Base-by-base conservation (phyloP, 2,329 filamentous ascomycete genomes). In the Plectosphaerella plurivora region DNA sequence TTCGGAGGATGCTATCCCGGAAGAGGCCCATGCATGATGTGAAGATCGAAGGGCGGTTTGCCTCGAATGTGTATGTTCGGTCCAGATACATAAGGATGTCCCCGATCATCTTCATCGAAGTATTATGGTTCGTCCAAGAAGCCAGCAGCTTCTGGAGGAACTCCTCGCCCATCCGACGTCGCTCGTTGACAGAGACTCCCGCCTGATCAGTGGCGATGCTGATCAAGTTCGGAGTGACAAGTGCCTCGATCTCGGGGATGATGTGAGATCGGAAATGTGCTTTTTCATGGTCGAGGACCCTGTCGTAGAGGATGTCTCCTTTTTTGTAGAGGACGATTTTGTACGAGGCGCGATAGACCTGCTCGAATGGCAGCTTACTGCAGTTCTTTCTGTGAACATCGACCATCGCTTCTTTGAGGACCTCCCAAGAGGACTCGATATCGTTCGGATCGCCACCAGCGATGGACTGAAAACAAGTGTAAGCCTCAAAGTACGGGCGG, bases 41-140 rank as follows among this genome's bases (percentile, higher is more conserved):
- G 65, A 92, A 97, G 51, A 97, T 94, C 1, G 88, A 88, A 0
- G 90, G 86, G 6, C 83, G 79, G 54, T 85, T 82, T 6, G 71
- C 63, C 57, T 95, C 91, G 36, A 84, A 77, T 48, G 84, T 87
- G 63, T 89, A 91, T 25, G 92, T 86, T 48, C 91, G 87, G 65
- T 99, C 93, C 77, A 99, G 90, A 65, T 97, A 97, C 91, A 97
- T 97, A 49, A 97, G 78, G 33, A 97, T 91, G 68, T 97, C 94
- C 4, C 92, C 91, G 49, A 91, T 87, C 93, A 97, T 97, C 65
- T 91, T 91, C 89, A 96, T 96, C 45, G 89, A 92, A 52, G 89
- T 82, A 65, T 92, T 89, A 65, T 99, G 92, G 57, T 95, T 88
- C 55, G 91, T 84, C 91, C 92, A 99, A 3, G 86, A 84, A 53